Evolutionary conservation across 306 rosid genomes (phyloP), one percentile per base, ranked within the genome.

Genomic region (Argentina anserina): DNA sequence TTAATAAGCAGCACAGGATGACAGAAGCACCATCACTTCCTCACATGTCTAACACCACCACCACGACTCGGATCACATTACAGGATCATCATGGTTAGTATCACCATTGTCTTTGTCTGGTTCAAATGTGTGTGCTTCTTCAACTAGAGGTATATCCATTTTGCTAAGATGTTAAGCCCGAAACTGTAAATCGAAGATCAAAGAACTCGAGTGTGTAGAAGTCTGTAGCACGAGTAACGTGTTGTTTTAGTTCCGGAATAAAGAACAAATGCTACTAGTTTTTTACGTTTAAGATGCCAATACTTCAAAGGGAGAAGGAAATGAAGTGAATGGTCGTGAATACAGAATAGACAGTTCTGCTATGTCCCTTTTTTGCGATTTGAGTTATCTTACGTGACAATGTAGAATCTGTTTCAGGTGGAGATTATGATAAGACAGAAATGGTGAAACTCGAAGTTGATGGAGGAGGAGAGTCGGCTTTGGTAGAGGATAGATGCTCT

Each of bases 51-150:
- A 53, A 62, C 62, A 70, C 18, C 63, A 67, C 28, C 7, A 63
- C 26, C 74, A 52, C 10, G 29, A 14, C 5, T 41, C 49, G 39
- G 60, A 18, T 53, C 39, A 25, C 76, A 67, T 73, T 68, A 21
- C 56, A 39, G 72, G 72, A 73, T 61, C 79, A 73, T 61, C 61
- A 67, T 63, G 55, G 55, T 81, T 39, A 26, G 80, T 65, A 15
- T 25, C 13, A 53, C 65, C 61, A 39, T 58, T 59, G 13, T 56
- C 62, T 56, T 52, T 25, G 18, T 56, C 26, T 25, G 34, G 62
- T 56, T 56, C 34, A 9, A 23, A 6, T 25, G 5, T 55, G 14
- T 40, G 21, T 71, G 20, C 10, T 39, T 14, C 2, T 5, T 39
- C n/a, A 12, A 15, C 7, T 62, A 5, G 9, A 10, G n/a, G n/a